Percentiles rank a stretch among this genome's conserved stretches.
These are phyloP conservation scores for Neurospora hispaniola DNA, from an alignment of 495 filamentous ascomycete species.

Conservation along the genomic window DNA sequence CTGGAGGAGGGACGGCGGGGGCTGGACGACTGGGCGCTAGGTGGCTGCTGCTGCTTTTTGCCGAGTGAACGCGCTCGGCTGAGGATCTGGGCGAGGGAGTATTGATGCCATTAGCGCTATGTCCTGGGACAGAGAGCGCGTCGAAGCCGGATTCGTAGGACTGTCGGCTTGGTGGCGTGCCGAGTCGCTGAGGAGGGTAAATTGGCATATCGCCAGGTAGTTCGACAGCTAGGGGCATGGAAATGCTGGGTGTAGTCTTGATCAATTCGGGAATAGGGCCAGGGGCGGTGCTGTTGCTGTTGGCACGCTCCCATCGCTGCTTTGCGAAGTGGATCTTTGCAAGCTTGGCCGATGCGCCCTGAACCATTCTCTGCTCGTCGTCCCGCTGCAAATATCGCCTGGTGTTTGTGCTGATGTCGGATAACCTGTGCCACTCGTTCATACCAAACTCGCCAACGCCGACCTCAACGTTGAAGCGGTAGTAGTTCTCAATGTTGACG, in stretches of 20 bases:
- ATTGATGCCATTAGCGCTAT: conserved; percentile 7
- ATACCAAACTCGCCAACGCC: conserved; percentile 97
- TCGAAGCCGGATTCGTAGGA: conserved; percentile 40
- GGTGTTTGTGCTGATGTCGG: conserved; percentile 88
- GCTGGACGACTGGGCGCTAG: conserved; percentile 17
- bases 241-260: conserved; percentile 24
- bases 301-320: conserved; percentile 29
- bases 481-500: conserved; percentile 86
- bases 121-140: conserved; percentile 22
- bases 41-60: conserved; percentile 19
- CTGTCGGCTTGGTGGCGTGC: conserved; percentile 26
- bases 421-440: conserved; percentile 93
- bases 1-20: conserved; percentile 24
- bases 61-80: conserved; percentile 25
- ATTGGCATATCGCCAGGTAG: conserved; percentile 36
- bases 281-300: neutral
- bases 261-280: conserved; percentile 19
- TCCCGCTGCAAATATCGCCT: conserved; percentile 66
- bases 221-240: conserved; percentile 34
- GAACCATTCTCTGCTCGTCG: conserved; percentile 64
- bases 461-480: conserved; percentile 92
- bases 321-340: conserved; percentile 68
- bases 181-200: conserved; percentile 15
- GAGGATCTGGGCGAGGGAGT: conserved; percentile 35
- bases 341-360: conserved; percentile 68